phyloP scores from a whole-genome alignment of 345 rosid genomes.

The Laguncularia racemosa region DNA sequence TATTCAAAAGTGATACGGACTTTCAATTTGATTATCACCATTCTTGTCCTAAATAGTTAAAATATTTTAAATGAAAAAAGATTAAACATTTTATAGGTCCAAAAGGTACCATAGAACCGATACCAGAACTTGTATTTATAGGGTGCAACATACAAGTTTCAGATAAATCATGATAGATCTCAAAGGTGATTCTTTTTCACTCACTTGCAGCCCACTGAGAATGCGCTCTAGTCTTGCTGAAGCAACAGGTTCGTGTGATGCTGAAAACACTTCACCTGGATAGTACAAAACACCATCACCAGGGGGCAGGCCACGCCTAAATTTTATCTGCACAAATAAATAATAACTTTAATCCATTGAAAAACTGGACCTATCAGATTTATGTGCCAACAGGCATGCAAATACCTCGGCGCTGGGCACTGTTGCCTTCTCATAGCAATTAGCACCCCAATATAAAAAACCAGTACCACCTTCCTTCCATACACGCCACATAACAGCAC shows the following conservation, averaged over 20 bases:
- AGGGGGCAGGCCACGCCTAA: conserved; percentile 89
- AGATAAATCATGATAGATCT: background rate
- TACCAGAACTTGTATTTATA: too few species aligned
- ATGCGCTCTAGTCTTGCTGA: conserved; percentile 85
- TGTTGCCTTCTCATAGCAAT: conserved; percentile 91
- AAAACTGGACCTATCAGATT: background rate
- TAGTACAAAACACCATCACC: conserved; percentile 91
- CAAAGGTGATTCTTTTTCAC: conserved; percentile 1
- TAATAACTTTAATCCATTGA: background rate
- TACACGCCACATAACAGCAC: conserved; percentile 97
- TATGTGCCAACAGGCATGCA: conserved; percentile 5
- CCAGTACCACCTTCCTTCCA: conserved; percentile 99
- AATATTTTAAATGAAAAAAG: too few species aligned
- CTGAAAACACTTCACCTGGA: conserved; percentile 93
- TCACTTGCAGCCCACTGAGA: conserved; percentile 90
- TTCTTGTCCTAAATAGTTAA: too few species aligned
- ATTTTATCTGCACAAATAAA: conserved; percentile 50
- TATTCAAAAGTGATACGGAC: too few species aligned
- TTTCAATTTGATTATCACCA: too few species aligned
- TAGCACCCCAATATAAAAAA: conserved; percentile 96
- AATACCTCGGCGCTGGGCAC: conserved; percentile 90
- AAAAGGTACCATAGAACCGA: too few species aligned
- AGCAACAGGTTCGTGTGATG: conserved; percentile 75
- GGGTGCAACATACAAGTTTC: too few species aligned
- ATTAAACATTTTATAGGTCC: too few species aligned